A percentile compares a stretch with the other conserved stretches of the same genome.
Evolutionary conservation across 2,329 filamentous ascomycete genomes (phyloP).

Genomic region (Exophiala dermatitidis): DNA sequence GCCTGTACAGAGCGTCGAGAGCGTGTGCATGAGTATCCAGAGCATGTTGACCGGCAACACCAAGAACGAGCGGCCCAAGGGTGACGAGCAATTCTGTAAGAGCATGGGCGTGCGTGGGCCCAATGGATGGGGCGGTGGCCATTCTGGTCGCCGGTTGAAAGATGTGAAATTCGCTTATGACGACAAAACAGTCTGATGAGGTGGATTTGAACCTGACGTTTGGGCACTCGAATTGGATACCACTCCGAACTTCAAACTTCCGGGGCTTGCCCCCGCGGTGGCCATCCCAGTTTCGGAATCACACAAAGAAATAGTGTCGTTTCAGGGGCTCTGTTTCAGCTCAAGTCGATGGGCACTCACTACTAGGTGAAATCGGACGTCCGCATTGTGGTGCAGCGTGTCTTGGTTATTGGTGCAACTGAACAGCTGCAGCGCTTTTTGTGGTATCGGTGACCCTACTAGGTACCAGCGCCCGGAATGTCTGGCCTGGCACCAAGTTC

Average conservation of each 20-base stretch:
- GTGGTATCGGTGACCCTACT: no score
- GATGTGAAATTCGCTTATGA: slow-evolving; percentile 95
- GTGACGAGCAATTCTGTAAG: slow-evolving; percentile 79
- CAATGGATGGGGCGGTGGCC: slow-evolving; percentile 22
- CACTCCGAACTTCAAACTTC: background rate
- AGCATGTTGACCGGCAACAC: slow-evolving; percentile 96
- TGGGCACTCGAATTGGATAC: background rate
- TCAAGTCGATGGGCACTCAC: no score
- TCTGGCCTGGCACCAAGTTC: no score
- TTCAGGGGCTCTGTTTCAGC: no score
- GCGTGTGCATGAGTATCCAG: slow-evolving; percentile 92
- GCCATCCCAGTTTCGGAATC: no score
- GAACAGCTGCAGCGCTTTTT: no score
- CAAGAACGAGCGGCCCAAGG: slow-evolving; percentile 81
- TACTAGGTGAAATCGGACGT: no score
- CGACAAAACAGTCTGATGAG: slow-evolving; percentile 63
- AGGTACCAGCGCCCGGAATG: no score
- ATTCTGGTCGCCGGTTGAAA: slow-evolving; percentile 69
- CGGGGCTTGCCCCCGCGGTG: no score
- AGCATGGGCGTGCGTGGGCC: slow-evolving; percentile 26
- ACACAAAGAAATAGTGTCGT: no score
- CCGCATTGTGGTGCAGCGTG: no score
- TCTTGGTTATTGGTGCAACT: no score
- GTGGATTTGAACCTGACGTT: slow-evolving; percentile 12
- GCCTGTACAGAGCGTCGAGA: slow-evolving; percentile 94